These are phyloP conservation scores for Corylus americana DNA, from an alignment of 306 rosid genomes.

Conservation along the genomic window DNA sequence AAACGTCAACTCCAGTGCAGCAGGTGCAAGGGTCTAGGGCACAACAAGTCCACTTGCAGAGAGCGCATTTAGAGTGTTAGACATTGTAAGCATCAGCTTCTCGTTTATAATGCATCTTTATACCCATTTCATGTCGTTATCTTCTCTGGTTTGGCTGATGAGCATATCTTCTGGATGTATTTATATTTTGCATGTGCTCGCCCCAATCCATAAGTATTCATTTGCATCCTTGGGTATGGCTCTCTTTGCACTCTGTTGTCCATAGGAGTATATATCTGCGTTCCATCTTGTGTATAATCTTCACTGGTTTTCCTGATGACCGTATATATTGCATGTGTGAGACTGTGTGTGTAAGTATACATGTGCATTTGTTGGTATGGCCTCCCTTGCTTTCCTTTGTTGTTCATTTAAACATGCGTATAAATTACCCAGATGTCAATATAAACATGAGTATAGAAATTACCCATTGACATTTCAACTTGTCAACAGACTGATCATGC, in stretches of 20 bases:
- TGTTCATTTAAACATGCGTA: not conserved
- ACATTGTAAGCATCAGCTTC: constrained; percentile 38
- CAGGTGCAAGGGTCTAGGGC: constrained; percentile 92
- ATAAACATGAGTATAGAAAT: not conserved
- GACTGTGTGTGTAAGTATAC: too few relatives aligned
- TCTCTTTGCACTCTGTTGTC: not conserved
- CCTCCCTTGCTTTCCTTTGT: not conserved
- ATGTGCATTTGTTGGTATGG: not conserved
- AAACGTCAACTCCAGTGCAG: constrained; percentile 96
- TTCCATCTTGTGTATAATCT: not conserved
- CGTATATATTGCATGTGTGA: not conserved
- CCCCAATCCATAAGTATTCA: not conserved
- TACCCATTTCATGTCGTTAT: not conserved
- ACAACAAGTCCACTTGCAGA: constrained; percentile 95
- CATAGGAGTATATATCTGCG: not conserved
- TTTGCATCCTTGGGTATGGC: not conserved
- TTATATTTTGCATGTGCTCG: not conserved
- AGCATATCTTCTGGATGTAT: not conserved
- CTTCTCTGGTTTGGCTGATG: not conserved
- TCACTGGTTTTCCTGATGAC: not conserved
- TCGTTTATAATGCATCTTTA: not conserved
- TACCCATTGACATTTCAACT: not conserved
- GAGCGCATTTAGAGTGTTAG: constrained; percentile 42
- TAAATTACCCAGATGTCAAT: not conserved
- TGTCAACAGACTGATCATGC: not conserved